These are phyloP conservation scores for Desmodesmus armatus DNA, from an alignment of 139 green algal genomes.

Conservation along the genomic window DNA sequence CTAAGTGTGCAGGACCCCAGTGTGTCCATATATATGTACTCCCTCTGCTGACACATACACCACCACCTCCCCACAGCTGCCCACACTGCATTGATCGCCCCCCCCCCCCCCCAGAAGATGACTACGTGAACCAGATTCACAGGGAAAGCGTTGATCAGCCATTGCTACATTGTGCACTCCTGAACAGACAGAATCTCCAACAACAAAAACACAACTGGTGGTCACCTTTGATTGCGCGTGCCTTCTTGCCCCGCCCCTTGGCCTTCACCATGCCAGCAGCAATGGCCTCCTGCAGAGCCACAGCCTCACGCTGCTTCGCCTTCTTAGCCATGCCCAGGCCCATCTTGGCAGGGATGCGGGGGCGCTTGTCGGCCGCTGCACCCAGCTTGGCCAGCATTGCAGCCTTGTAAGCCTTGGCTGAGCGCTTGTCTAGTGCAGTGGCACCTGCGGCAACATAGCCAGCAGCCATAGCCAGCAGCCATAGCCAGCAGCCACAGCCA, in stretches of 20 bases:
- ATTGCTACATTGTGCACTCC: too few species aligned
- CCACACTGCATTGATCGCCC: too few species aligned
- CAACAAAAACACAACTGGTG: too few species aligned
- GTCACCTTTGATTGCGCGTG: conserved; percentile 48
- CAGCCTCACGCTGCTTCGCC: conserved; percentile 53
- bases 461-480: not conserved
- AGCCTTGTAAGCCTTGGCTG: conserved; percentile 65
- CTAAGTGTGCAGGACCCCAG: not conserved
- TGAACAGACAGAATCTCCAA: too few species aligned
- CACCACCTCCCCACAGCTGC: too few species aligned
- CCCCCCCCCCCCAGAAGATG: too few species aligned
- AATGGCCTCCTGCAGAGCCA: conserved; percentile 75
- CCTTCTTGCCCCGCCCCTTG: conserved; percentile 73
- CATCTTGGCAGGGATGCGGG: conserved; percentile 57
- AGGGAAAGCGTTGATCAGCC: too few species aligned
- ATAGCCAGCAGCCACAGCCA: not conserved
- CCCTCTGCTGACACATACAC: too few species aligned
- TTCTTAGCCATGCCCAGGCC: conserved; percentile 62
- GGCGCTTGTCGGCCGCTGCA: conserved; percentile 60
- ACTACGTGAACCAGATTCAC: too few species aligned
- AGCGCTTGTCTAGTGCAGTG: conserved; percentile 70
- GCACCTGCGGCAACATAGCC: conserved; percentile 55
- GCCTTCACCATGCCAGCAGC: conserved; percentile 68
- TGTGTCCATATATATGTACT: too few species aligned
- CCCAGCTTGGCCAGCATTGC: conserved; percentile 63